phyloP scores from a whole-genome alignment of 345 rosid species.

The Hevea brasiliensis region DNA sequence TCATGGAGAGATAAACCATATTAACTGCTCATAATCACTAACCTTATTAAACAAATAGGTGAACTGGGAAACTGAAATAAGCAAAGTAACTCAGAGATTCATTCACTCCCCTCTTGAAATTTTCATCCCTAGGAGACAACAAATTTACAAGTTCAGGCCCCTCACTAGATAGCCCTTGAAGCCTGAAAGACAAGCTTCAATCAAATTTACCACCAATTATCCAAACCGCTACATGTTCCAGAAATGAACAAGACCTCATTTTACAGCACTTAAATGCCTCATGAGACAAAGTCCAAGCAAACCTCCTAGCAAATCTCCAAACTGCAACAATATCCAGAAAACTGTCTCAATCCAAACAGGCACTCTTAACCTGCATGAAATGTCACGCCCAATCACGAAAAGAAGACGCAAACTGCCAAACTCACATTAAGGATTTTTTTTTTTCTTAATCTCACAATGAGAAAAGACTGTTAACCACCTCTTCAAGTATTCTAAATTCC shows the following conservation, averaged over 20 bases:
- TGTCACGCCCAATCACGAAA: not conserved
- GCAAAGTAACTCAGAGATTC: not conserved
- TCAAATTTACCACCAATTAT: conserved; percentile 5
- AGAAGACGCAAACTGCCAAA: not conserved
- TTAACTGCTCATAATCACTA: not conserved
- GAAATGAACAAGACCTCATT: conserved; percentile 13
- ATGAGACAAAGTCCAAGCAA: conserved; percentile 11
- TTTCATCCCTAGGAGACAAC: conserved; percentile 2
- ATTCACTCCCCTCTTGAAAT: not conserved
- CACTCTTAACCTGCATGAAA: conserved; percentile 16
- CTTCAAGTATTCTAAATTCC: conserved; percentile 5
- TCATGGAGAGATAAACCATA: not conserved
- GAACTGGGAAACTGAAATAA: conserved; percentile 14
- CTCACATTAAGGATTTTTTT: conserved; percentile 5
- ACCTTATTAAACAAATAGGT: conserved; percentile 4
- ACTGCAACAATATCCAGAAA: conserved; percentile 5
- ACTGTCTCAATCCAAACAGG: conserved; percentile 1
- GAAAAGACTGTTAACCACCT: not conserved
- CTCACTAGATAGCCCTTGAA: conserved; percentile 19
- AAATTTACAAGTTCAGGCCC: conserved; percentile 10
- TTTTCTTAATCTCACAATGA: not conserved
- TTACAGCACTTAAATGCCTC: conserved; percentile 9
- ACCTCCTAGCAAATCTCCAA: conserved; percentile 5
- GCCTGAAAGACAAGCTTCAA: conserved; percentile 21
- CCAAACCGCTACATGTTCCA: conserved; percentile 18